These are phyloP conservation scores for Rhodotorula sp. DNA, from an alignment of 1,284 basidiomycete genomes.

Conservation along the genomic window DNA sequence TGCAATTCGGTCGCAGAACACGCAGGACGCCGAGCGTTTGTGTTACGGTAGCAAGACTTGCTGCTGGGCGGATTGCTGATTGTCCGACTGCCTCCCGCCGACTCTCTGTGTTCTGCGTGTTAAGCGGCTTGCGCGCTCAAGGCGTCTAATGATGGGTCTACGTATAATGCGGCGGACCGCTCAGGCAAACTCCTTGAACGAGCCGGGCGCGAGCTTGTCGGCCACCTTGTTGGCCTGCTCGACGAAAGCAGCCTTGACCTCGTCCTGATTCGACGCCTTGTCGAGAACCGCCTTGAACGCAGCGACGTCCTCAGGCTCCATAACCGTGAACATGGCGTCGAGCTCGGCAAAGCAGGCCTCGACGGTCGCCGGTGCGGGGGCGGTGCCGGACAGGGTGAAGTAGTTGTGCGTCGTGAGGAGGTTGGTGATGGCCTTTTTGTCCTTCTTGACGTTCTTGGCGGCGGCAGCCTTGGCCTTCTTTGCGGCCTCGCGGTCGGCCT, in stretches of 20 bases:
- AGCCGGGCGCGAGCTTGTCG: slow-evolving; percentile 52
- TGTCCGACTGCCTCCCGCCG: too few relatives aligned
- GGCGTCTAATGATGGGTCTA: not conserved
- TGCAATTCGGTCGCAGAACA: too few relatives aligned
- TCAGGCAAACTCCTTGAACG: slow-evolving; percentile 55
- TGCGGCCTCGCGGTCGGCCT: slow-evolving; percentile 72
- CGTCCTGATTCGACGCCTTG: slow-evolving; percentile 45
- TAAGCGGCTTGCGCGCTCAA: not conserved
- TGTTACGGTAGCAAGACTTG: too few relatives aligned
- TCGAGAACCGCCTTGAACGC: slow-evolving; percentile 57
- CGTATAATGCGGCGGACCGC: not conserved
- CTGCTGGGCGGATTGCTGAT: too few relatives aligned
- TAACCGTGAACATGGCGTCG: slow-evolving; percentile 54
- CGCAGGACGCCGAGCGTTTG: too few relatives aligned
- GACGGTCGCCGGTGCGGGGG: slow-evolving; percentile 54
- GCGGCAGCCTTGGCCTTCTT: slow-evolving; percentile 84
- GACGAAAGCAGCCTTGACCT: slow-evolving; percentile 51
- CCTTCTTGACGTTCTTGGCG: slow-evolving; percentile 54
- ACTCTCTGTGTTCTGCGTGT: too few relatives aligned
- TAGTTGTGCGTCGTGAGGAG: slow-evolving; percentile 59
- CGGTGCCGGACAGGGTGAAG: slow-evolving; percentile 55
- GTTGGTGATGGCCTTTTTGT: slow-evolving; percentile 55
- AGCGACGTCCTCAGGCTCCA: slow-evolving; percentile 57
- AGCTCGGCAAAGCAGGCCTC: slow-evolving; percentile 59
- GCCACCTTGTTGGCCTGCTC: slow-evolving; percentile 45